Base-by-base conservation (phyloP, 2,329 filamentous ascomycete species). In the Aureobasidium sp. region DNA sequence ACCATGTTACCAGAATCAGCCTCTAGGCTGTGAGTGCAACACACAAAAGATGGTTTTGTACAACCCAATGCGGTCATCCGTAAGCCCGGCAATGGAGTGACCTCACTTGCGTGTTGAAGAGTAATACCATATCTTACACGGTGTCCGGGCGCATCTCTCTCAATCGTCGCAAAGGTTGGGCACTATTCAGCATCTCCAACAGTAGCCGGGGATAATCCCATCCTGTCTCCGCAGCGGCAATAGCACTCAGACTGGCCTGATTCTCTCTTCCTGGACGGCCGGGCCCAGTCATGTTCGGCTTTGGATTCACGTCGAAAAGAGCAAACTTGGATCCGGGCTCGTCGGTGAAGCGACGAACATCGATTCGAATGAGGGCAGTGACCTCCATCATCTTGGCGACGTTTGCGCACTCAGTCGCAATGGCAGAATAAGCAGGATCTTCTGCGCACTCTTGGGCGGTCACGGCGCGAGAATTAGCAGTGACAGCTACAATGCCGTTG, bases 231-330 rank as follows among this genome's bases (percentile, higher is more conserved):
- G 68, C 66, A 9, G 79, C 79, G 6, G 79, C 78, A 43, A 80
- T 71, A 1, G 66, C 76, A 2, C 74, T 79, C 15, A 81, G 64
- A 63, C 79, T 79, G 0, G 77, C 76, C 66, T 82, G 79, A 57
- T 81, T 72, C 12, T 81, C 76, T 13, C 79, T 71, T 0, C 78
- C 78, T 0, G 78, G 77, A 15, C 78, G 71, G 3, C 78, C 79
- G 2, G 78, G 77, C 0, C 78, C 79, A 5, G 77, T 80, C 74
- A 79, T 79, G 52, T 79, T 79, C 17, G 79, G 79, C 67, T 82
- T 81, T 76, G 82, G 79, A 61, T 81, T 81, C 13, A 82, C 72
- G 68, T 82, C 78, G 65, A 82, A 82, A 20, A 81, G 67, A 0
- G 76, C 77, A 70, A 82, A 82, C 1, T 69, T 69, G 0, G 69